Evolutionary conservation across 805 yeast species (phyloP).

Genomic region (Wickerhamia fluorescens): DNA sequence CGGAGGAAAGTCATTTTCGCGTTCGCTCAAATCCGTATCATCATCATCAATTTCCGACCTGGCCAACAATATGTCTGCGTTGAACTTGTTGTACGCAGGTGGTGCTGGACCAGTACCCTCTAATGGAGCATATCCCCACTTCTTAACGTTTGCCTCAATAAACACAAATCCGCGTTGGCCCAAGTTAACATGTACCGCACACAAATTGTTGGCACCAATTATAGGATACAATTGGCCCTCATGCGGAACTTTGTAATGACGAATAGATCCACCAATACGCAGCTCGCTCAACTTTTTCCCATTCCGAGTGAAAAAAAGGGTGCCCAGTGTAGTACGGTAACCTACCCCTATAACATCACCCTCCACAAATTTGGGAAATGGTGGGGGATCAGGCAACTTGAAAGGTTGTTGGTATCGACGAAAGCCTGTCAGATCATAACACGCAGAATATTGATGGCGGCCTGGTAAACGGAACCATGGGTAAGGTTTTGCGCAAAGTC

Average conservation of each 20-base stretch:
- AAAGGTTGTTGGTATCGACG: slow-evolving; percentile 79
- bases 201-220: slow-evolving; percentile 76
- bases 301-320: slow-evolving; percentile 88
- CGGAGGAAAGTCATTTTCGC: slow-evolving; percentile 50
- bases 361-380: slow-evolving; percentile 53
- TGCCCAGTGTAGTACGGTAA: slow-evolving; percentile 72
- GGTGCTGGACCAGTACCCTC: slow-evolving; percentile 89
- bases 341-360: slow-evolving; percentile 96
- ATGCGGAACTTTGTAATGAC: slow-evolving; percentile 51
- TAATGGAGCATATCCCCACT: slow-evolving; percentile 92
- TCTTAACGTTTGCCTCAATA: slow-evolving; percentile 88
- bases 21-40: slow-evolving; percentile 28
- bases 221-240: slow-evolving; percentile 68
- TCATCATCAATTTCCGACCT: slow-evolving; percentile 47
- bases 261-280: slow-evolving; percentile 71
- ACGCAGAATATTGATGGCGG: slow-evolving; percentile 71
- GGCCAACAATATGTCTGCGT: slow-evolving; percentile 71
- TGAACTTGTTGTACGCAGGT: slow-evolving; percentile 80
- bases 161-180: slow-evolving; percentile 88
- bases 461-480: slow-evolving; percentile 95
- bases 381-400: slow-evolving; percentile 36
- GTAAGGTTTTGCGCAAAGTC: slow-evolving; percentile 80
- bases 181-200: slow-evolving; percentile 78
- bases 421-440: slow-evolving; percentile 83
- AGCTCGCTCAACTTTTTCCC: slow-evolving; percentile 85